phyloP scores from a whole-genome alignment of 2,329 filamentous ascomycete genomes.

The Colletotrichum sp. region DNA sequence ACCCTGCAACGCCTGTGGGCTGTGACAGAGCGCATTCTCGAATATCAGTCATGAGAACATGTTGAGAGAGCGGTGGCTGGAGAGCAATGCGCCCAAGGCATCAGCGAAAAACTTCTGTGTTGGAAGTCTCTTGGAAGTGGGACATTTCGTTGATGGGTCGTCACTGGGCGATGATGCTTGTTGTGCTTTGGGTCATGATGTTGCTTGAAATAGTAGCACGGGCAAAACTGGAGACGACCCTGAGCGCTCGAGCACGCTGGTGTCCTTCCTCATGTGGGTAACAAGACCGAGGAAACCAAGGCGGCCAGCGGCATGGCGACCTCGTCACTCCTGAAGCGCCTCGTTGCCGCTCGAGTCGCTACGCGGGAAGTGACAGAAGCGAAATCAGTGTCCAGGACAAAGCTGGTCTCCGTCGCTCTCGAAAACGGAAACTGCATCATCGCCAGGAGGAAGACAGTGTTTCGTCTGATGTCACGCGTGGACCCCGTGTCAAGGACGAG shows the following conservation, averaged over 20 bases:
- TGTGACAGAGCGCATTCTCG: not conserved
- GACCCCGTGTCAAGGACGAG: not conserved
- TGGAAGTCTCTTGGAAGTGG: not conserved
- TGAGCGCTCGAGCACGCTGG: not conserved
- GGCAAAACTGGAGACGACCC: conserved; percentile 7
- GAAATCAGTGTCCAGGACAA: not conserved
- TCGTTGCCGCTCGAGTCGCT: not conserved
- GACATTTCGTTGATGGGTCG: not conserved
- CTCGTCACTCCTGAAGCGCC: not conserved
- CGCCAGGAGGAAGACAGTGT: not conserved
- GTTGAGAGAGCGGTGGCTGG: not conserved
- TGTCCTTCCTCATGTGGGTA: not conserved
- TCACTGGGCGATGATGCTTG: not conserved
- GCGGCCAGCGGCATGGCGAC: not conserved
- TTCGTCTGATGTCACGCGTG: conserved; percentile 17
- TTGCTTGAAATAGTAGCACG: not conserved
- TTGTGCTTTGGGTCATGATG: not conserved
- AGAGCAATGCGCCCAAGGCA: not conserved
- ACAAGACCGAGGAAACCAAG: not conserved
- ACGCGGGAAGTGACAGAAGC: not conserved
- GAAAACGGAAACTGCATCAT: not conserved
- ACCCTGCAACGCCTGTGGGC: conserved; percentile 1
- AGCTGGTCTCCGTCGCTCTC: not conserved
- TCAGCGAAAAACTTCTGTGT: not conserved
- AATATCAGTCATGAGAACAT: not conserved